Evolutionary conservation across 208 protist genomes (phyloP).

Genomic region (Trypanosoma caninum): DNA sequence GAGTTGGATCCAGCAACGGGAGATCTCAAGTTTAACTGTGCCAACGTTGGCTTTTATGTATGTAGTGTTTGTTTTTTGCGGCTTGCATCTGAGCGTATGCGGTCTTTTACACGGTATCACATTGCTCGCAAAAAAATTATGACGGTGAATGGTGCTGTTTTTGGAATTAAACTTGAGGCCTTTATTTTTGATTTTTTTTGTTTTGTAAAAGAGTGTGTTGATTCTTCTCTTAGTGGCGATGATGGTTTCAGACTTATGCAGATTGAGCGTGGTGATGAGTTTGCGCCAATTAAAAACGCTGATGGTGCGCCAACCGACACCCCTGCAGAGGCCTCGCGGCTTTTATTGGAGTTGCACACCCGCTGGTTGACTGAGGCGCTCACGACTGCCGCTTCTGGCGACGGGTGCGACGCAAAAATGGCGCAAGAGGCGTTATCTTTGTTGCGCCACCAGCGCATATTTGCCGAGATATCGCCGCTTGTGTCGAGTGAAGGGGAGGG

Average conservation of each 20-base stretch:
- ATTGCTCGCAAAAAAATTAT: constrained; percentile 96
- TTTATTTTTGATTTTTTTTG: constrained; percentile 98
- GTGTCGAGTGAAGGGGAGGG: constrained; percentile 92
- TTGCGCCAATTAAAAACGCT: constrained; percentile 97
- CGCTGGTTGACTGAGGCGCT: constrained; percentile 50
- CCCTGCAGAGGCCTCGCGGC: constrained; percentile 77
- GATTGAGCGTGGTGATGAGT: constrained; percentile 89
- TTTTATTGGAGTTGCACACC: constrained; percentile 66
- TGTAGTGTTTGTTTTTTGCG: constrained; percentile 84
- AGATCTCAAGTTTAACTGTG: constrained; percentile 89
- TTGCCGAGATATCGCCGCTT: constrained; percentile 91
- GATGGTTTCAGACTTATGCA: constrained; percentile 79
- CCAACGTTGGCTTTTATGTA: constrained; percentile 96
- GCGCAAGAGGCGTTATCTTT: constrained; percentile 26
- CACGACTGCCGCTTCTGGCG: constrained; percentile 2
- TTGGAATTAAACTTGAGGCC: constrained; percentile 95
- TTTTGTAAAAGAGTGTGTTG: constrained; percentile 41
- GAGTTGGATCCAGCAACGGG: constrained; percentile 60
- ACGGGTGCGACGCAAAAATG: neutral
- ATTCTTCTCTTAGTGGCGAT: neutral
- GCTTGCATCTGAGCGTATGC: constrained; percentile 47
- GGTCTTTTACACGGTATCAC: constrained; percentile 80
- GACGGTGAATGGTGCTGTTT: constrained; percentile 44
- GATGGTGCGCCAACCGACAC: constrained; percentile 72
- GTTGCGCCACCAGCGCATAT: constrained; percentile 21